Conservation (phyloP, 495 filamentous ascomycete species). For the Talaromyces thailandensis region DNA sequence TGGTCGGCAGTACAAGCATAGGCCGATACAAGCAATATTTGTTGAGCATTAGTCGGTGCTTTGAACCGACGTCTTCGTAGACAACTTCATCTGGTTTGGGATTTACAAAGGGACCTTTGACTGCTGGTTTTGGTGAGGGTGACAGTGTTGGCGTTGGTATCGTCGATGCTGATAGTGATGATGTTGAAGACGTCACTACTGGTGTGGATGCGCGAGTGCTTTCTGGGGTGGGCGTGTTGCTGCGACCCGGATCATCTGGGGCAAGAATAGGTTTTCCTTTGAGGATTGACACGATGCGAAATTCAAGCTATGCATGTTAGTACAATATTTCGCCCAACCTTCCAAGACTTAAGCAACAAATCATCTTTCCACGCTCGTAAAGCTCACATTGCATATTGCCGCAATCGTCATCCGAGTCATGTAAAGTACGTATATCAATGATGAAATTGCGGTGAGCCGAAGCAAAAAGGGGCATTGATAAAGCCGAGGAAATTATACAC, state of each 20-base stretch:
- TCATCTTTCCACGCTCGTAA: neutral
- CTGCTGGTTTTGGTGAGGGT: neutral
- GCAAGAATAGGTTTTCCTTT: slow-evolving; percentile 10
- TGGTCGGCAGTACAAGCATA: slow-evolving; percentile 13
- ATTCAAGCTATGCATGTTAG: slow-evolving; percentile 10
- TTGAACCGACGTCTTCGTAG: slow-evolving; percentile 7
- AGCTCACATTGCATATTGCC: neutral
- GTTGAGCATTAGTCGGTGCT: slow-evolving; percentile 12
- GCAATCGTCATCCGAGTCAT: neutral
- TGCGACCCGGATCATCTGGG: slow-evolving; percentile 7
- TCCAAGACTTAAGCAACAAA: too few relatives aligned
- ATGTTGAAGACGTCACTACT: neutral
- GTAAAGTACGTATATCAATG: neutral
- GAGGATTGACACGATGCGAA: slow-evolving; percentile 8
- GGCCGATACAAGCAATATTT: slow-evolving; percentile 13
- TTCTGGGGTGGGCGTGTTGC: slow-evolving; percentile 7
- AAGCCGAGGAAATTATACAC: neutral
- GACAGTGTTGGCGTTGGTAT: neutral
- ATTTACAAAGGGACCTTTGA: slow-evolving; percentile 11
- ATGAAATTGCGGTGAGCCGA: slow-evolving; percentile 3
- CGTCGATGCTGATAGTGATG: neutral
- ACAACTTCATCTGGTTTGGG: slow-evolving; percentile 11
- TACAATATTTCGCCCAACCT: neutral
- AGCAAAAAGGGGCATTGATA: neutral
- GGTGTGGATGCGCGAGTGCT: slow-evolving; percentile 9